Evolutionary conservation across 164 flowering plant species (phyloP).

Genomic region (Tetrastigma voinierianum): DNA sequence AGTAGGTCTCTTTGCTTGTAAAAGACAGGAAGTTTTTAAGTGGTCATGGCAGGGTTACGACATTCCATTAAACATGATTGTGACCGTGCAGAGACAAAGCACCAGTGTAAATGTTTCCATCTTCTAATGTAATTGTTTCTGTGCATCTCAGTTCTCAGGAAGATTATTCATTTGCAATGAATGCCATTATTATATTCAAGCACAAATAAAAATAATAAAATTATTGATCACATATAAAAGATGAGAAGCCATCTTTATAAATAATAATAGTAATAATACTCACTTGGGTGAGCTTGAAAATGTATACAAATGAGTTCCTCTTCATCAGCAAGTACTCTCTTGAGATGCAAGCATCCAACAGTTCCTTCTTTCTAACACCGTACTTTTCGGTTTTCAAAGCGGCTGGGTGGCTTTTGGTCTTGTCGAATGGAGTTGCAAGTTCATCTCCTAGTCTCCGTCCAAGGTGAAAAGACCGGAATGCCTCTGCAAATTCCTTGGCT

Average conservation of each 20-base stretch:
- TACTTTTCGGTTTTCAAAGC: constrained; percentile 44
- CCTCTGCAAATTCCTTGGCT: constrained; percentile 29
- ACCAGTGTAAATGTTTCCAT: constrained; percentile 31
- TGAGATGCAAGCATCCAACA: constrained; percentile 47
- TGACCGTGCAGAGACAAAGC: constrained; percentile 29
- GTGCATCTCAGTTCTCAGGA: constrained; percentile 50
- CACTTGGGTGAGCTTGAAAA: constrained; percentile 49
- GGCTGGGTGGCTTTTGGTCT: constrained; percentile 31
- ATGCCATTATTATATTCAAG: constrained; percentile 38
- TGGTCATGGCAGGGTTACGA: constrained; percentile 43
- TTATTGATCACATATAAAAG: neutral
- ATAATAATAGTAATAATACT: neutral
- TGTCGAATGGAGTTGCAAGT: constrained; percentile 31
- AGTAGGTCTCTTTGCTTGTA: constrained; percentile 49
- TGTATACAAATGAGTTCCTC: constrained; percentile 59
- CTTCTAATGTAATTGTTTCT: constrained; percentile 10
- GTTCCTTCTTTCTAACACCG: constrained; percentile 47
- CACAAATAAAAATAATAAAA: neutral
- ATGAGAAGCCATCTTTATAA: neutral
- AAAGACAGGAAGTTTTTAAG: constrained; percentile 43
- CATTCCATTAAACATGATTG: constrained; percentile 37
- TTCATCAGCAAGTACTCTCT: constrained; percentile 29
- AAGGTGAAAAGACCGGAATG: constrained; percentile 29
- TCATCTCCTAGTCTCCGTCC: constrained; percentile 24
- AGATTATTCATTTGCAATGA: constrained; percentile 43